phyloP scores from a whole-genome alignment of 2,329 filamentous ascomycete species.

The Samsoniella hepiali region DNA sequence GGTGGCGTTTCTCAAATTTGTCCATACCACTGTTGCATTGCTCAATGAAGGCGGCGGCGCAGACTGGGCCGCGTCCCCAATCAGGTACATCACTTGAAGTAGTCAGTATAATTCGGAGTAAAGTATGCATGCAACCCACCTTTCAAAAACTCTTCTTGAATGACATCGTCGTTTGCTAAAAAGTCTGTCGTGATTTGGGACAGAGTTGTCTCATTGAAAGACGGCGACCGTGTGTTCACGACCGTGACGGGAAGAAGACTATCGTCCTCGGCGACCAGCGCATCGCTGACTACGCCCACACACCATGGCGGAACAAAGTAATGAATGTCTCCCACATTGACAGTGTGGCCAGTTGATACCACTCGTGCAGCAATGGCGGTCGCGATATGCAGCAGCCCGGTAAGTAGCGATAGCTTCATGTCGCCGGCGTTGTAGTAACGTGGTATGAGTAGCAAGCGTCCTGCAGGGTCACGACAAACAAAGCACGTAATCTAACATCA shows the following conservation, averaged over 20 bases:
- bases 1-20: neutral
- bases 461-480: neutral
- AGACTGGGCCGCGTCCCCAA: neutral
- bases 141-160: slow-evolving; percentile 19
- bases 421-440: neutral
- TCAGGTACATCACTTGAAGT: neutral
- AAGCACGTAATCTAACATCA: neutral
- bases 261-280: neutral
- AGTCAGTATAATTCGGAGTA: neutral
- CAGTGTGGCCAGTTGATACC: slow-evolving; percentile 18
- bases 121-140: slow-evolving; percentile 1
- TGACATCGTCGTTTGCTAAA: slow-evolving; percentile 18
- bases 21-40: neutral
- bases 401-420: neutral
- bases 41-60: neutral
- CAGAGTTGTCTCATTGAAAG: neutral
- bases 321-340: slow-evolving; percentile 13
- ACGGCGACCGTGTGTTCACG: neutral
- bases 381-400: neutral
- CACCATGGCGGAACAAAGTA: slow-evolving; percentile 21
- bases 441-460: too few species aligned
- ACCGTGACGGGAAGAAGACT: slow-evolving; percentile 7
- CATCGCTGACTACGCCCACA: slow-evolving; percentile 10
- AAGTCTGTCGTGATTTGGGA: neutral
- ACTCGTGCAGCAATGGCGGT: neutral